Base-by-base conservation (phyloP, 2,329 filamentous ascomycete genomes). In the Fusarium torulosum region DNA sequence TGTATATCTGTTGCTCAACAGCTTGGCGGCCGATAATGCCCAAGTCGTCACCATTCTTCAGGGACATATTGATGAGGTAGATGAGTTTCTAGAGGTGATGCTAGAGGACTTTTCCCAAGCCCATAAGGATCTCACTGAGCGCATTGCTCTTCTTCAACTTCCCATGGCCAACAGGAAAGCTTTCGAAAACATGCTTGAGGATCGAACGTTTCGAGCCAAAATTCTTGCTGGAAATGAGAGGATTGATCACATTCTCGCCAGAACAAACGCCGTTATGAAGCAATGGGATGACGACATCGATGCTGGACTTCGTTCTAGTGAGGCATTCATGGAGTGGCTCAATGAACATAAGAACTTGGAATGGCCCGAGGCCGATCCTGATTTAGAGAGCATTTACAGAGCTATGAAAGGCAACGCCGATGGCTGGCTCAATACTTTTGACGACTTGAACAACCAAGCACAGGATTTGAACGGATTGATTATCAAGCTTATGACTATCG, bases 371-470 rank as follows among this genome's bases (percentile, higher is more conserved):
- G 86, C 92, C 3, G 66, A 66, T 21, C 83, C 85, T 3, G 84
- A 88, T 46, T 82, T 90, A 45, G 84, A 86, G 35, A 89, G 92
- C 45, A 93, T 97, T 20, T 96, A 92, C 71, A 87, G 90, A 40
- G 93, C 94, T 37, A 98, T 98, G 94, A 91, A 91, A 74, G 92
- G 93, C 33, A 98, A 98, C 72, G 90, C 94, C 10, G 91, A 96
- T 67, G 94, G 94, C 42, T 98, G 95, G 95, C 88, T 90, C 59
- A 88, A 90, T 57, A 93, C 93, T 8, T 90, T 97, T 73, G 85
- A 89, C 53, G 90, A 91, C 54, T 83, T 97, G 60, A 90, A 93
- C 75, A 86, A 86, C 21, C 93, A 91, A 74, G 90, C 90, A 15
- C 87, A 90, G 63, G 85, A 87, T 43, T 82, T 97, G 25, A 91